Evolutionary conservation across 768 basidiomycete species (phyloP).

Genomic region (Phallus indusiatus): DNA sequence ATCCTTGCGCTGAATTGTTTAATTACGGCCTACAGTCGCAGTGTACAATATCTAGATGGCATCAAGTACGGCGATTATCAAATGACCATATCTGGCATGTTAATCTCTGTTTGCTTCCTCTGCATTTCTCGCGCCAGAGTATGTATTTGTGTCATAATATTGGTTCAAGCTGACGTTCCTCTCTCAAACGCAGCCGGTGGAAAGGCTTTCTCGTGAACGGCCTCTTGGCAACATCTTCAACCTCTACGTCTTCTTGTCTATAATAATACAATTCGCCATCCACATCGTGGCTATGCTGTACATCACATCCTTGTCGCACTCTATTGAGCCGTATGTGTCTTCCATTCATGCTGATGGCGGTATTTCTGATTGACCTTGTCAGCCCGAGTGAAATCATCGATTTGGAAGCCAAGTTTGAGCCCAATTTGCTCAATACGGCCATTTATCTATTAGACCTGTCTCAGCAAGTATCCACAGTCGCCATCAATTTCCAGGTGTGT

Average conservation of each 20-base stretch:
- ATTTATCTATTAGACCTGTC: slow-evolving; percentile 93
- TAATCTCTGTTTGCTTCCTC: slow-evolving; percentile 98
- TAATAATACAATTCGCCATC: slow-evolving; percentile 86
- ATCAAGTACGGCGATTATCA: slow-evolving; percentile 99
- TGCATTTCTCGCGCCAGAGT: slow-evolving; percentile 98
- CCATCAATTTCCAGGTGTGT: slow-evolving; percentile 89
- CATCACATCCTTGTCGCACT: slow-evolving; percentile 80
- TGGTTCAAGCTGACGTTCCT: neutral
- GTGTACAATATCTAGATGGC: slow-evolving; percentile 95
- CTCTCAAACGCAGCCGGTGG: slow-evolving; percentile 62
- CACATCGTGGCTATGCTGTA: slow-evolving; percentile 88
- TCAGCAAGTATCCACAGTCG: slow-evolving; percentile 97
- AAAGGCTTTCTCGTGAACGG: slow-evolving; percentile 87
- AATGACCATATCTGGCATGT: slow-evolving; percentile 89
- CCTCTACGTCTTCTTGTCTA: slow-evolving; percentile 86
- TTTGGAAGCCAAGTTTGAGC: slow-evolving; percentile 94
- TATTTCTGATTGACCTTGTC: slow-evolving; percentile 9
- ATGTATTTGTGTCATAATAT: slow-evolving; percentile 16
- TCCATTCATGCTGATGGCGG: slow-evolving; percentile 10
- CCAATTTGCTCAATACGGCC: slow-evolving; percentile 88
- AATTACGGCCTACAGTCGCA: slow-evolving; percentile 97
- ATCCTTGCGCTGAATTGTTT: slow-evolving; percentile 95
- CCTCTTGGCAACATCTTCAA: slow-evolving; percentile 97
- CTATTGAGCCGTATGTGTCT: slow-evolving; percentile 59
- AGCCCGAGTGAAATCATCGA: slow-evolving; percentile 68